Base-by-base conservation (phyloP, 2,329 filamentous ascomycete genomes). In the Verticillium tricorpus region DNA sequence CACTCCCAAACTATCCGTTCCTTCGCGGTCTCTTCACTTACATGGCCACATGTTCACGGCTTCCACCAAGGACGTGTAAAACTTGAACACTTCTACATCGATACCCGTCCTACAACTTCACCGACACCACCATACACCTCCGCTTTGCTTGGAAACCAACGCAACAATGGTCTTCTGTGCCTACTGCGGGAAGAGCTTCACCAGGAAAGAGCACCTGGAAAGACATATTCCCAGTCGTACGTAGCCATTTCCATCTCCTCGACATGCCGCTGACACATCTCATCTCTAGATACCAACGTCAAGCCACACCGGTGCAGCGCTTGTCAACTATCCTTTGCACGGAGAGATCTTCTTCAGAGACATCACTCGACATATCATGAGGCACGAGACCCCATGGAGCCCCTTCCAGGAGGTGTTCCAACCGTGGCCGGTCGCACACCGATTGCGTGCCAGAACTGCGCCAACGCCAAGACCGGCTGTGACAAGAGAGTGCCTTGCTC, bases 161-260 rank as follows among this genome's bases (percentile, higher is more conserved):
- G 14, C 28, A 39, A 71, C 67, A 60, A 77, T 77, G 75, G 74
- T 84, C 57, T 84, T 75, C 68, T 85, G 82, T 66, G 75, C 81
- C 19, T 84, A 84, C 67, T 85, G 82, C 67, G 82, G 82, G 61
- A 83, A 81, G 72, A 74, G 72, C 67, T 85, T 85, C 70, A 83
- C 80, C 58, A 77, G 82, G 67, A 84, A 84, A 69, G 82, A 85
- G 66, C 82, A 85, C 68, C 70, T 84, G n/a, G 82, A 85, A 66
- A 78, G 82, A 65, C 82, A 84, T 63, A 77, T 85, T 50, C 80
- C 81, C 11, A 80, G 70, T 60, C 82, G 82, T 84, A 69, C 73
- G 81, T 72, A 39, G 9, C 31, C 56, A 17, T 34, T 22, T 58
- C 57, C 5, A 37, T 8, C 17, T 19, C 11, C n/a, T 14, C 22